Percentiles rank a stretch among this genome's conserved stretches.
Evolutionary conservation across 768 basidiomycete species (phyloP).

Genomic region (Dacryopinax primogenitus): DNA sequence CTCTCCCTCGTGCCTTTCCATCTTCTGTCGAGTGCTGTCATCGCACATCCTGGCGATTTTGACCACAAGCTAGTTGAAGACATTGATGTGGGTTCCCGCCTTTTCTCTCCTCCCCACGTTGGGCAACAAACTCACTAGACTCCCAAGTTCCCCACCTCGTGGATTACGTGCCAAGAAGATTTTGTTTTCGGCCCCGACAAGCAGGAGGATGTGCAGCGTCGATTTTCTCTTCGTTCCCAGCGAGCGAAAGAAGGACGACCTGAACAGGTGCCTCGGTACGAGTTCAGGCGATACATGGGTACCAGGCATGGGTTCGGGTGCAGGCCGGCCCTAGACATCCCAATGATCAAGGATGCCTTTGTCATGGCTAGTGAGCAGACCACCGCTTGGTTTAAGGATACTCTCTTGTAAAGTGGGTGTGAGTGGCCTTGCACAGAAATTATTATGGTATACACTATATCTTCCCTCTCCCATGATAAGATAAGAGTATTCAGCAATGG

Average conservation of each 20-base stretch:
- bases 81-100: not conserved
- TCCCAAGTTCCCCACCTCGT: constrained; percentile 4
- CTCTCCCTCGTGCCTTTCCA: not conserved
- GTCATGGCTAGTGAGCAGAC: constrained; percentile 34
- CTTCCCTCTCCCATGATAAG: too few species aligned
- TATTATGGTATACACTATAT: too few species aligned
- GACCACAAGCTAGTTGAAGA: not conserved
- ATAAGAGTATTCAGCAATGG: too few species aligned
- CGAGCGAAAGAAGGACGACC: too few species aligned
- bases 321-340: constrained; percentile 34
- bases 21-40: not conserved
- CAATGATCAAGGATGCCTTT: constrained; percentile 35
- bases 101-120: not conserved
- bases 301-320: constrained; percentile 39
- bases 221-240: too few species aligned
- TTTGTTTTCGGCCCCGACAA: not conserved
- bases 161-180: constrained; percentile 3
- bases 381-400: constrained; percentile 33
- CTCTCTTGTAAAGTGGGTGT: constrained; percentile 18
- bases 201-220: not conserved
- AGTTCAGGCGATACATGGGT: constrained; percentile 32
- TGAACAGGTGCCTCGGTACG: too few species aligned
- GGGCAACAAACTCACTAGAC: not conserved
- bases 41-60: not conserved
- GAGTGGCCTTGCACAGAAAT: not conserved